These are phyloP conservation scores for Zygosaccharomyces kombuchaensis DNA, from an alignment of 805 yeast genomes.

Conservation along the genomic window DNA sequence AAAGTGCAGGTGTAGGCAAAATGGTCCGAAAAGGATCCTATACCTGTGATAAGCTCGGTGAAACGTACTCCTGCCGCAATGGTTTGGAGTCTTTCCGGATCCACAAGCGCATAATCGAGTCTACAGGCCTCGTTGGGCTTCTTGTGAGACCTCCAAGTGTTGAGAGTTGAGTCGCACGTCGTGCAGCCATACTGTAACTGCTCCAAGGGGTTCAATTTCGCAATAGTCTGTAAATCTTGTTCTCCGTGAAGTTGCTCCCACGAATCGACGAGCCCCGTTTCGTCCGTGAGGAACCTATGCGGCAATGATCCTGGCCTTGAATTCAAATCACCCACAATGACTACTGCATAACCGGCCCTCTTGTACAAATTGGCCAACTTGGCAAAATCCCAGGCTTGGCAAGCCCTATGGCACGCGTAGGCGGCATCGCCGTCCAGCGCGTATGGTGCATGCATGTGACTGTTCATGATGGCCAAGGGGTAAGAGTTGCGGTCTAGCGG, in stretches of 20 bases:
- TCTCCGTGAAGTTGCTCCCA: slow-evolving; percentile 70
- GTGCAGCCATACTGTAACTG: slow-evolving; percentile 75
- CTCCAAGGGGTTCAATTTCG: slow-evolving; percentile 45
- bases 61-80: slow-evolving; percentile 66
- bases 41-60: slow-evolving; percentile 58
- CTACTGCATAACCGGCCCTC: slow-evolving; percentile 75
- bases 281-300: slow-evolving; percentile 62
- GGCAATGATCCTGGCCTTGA: slow-evolving; percentile 85
- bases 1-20: slow-evolving; percentile 66
- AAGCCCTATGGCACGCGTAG: slow-evolving; percentile 82
- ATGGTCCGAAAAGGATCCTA: slow-evolving; percentile 88
- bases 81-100: slow-evolving; percentile 48
- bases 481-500: slow-evolving; percentile 45
- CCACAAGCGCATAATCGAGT: slow-evolving; percentile 84
- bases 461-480: slow-evolving; percentile 75
- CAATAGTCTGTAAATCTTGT: slow-evolving; percentile 40
- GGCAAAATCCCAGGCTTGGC: slow-evolving; percentile 96
- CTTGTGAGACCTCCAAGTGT: slow-evolving; percentile 71
- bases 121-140: slow-evolving; percentile 71
- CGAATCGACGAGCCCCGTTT: slow-evolving; percentile 69
- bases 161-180: slow-evolving; percentile 83
- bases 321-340: slow-evolving; percentile 91
- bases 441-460: slow-evolving; percentile 98
- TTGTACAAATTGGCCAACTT: slow-evolving; percentile 56
- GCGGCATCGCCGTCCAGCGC: slow-evolving; percentile 78